phyloP scores from a whole-genome alignment of 179 eudicot genomes.

The Silene noctiflora region DNA sequence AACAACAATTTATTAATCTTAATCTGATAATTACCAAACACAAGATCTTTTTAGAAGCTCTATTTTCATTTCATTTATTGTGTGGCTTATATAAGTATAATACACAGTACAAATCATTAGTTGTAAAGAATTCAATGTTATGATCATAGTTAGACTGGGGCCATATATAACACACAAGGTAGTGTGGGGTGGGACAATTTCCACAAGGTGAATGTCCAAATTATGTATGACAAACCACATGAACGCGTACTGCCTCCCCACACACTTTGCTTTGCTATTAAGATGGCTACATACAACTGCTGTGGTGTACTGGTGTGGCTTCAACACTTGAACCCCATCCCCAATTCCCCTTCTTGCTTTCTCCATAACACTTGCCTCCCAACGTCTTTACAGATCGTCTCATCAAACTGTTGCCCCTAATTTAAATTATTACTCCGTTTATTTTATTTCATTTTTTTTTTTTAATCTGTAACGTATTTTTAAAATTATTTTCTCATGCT shows the following conservation, averaged over 20 bases:
- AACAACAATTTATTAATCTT: too few species aligned
- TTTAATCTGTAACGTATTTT: too few species aligned
- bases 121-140: conserved; percentile 12
- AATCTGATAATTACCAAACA: too few species aligned
- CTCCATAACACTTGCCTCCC: conserved; percentile 13
- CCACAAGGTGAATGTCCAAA: conserved; percentile 24
- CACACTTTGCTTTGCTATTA: conserved; percentile 24
- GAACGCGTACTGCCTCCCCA: conserved; percentile 25
- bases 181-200: conserved; percentile 20
- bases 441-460: too few species aligned
- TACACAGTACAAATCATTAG: too few species aligned
- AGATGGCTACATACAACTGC: conserved; percentile 14
- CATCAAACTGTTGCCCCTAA: not conserved
- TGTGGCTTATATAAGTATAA: too few species aligned
- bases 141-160: conserved; percentile 9
- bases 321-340: not conserved
- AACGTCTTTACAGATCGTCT: conserved; percentile 11
- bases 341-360: conserved; percentile 20
- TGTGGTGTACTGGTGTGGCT: not conserved
- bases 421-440: too few species aligned
- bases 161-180: conserved; percentile 17
- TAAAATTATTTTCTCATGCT: too few species aligned
- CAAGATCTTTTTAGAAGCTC: too few species aligned
- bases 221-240: conserved; percentile 33
- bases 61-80: too few species aligned